These are phyloP conservation scores for Perkinsus marinus DNA, from an alignment of 169 alveolate species.

Conservation along the genomic window DNA sequence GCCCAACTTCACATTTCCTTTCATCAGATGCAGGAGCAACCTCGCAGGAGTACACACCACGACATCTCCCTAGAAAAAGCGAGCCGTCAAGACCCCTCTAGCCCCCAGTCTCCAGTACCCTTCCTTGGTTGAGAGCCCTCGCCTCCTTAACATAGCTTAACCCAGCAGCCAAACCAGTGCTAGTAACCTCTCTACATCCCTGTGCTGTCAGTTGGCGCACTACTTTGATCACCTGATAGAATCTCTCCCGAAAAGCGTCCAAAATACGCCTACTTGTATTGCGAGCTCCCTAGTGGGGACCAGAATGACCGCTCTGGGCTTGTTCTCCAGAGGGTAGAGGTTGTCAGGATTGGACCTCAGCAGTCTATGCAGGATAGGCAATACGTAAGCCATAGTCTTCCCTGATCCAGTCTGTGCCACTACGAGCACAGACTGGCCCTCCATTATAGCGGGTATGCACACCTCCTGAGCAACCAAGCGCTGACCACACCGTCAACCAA, in stretches of 20 bases:
- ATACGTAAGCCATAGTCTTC: constrained; percentile 21
- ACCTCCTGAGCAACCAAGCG: not conserved
- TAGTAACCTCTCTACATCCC: not conserved
- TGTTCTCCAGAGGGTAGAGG: not conserved
- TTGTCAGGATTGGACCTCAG: not conserved
- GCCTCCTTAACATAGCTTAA: constrained; percentile 19
- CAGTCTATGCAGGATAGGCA: constrained; percentile 14
- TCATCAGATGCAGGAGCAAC: constrained; percentile 18
- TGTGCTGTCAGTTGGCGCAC: not conserved
- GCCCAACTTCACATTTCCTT: constrained; percentile 11
- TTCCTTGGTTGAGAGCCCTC: constrained; percentile 4
- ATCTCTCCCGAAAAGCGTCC: not conserved
- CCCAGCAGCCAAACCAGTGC: constrained; percentile 12
- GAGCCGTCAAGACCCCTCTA: not conserved
- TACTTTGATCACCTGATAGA: not conserved
- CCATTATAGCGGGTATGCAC: constrained; percentile 7
- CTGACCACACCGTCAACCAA: not conserved
- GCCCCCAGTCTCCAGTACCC: not conserved
- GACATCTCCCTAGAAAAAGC: constrained; percentile 2
- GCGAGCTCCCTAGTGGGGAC: constrained; percentile 35
- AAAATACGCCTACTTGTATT: not conserved
- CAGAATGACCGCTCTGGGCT: constrained; percentile 16
- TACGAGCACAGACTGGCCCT: not conserved
- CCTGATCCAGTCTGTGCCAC: constrained; percentile 29
- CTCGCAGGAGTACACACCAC: constrained; percentile 23